Evolutionary conservation across 169 alveolate species (phyloP).

Genomic region (Babesia sp.): DNA sequence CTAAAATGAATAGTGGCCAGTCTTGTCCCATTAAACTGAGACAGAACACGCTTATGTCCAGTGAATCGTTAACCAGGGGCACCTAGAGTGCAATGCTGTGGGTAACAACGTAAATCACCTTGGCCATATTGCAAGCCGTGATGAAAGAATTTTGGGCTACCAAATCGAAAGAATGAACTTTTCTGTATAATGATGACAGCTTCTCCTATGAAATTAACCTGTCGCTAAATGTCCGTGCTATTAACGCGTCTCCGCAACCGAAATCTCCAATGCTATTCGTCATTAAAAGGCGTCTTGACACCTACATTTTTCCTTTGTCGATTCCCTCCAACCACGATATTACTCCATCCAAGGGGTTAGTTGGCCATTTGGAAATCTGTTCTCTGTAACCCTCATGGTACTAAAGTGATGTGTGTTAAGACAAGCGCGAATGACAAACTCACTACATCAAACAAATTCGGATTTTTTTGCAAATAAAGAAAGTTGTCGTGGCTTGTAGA

Average conservation of each 20-base stretch:
- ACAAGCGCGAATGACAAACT: background rate
- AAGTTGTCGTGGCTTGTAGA: constrained; percentile 21
- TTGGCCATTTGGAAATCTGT: constrained; percentile 74
- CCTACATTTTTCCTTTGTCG: constrained; percentile 4
- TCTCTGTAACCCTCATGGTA: constrained; percentile 73
- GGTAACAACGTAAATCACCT: constrained; percentile 10
- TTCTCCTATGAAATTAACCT: background rate
- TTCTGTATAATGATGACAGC: constrained; percentile 13
- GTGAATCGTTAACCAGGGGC: constrained; percentile 61
- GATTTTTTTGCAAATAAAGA: constrained; percentile 2
- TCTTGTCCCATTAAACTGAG: constrained; percentile 84
- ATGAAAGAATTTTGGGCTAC: constrained; percentile 68
- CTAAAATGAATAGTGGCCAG: constrained; percentile 82
- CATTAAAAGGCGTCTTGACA: background rate
- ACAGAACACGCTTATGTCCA: constrained; percentile 79
- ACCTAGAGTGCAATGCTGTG: constrained; percentile 43
- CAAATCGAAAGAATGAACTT: constrained; percentile 76
- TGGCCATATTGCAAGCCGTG: constrained; percentile 78
- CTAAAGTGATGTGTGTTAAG: background rate
- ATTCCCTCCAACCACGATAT: constrained; percentile 47
- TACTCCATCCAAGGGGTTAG: constrained; percentile 63
- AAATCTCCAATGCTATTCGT: constrained; percentile 70
- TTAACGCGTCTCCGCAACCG: constrained; percentile 79
- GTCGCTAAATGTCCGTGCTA: constrained; percentile 61
- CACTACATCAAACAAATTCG: constrained; percentile 27